Conservation (phyloP, 192 early-diverging fungal species). For the Cetraspora pellucida region DNA sequence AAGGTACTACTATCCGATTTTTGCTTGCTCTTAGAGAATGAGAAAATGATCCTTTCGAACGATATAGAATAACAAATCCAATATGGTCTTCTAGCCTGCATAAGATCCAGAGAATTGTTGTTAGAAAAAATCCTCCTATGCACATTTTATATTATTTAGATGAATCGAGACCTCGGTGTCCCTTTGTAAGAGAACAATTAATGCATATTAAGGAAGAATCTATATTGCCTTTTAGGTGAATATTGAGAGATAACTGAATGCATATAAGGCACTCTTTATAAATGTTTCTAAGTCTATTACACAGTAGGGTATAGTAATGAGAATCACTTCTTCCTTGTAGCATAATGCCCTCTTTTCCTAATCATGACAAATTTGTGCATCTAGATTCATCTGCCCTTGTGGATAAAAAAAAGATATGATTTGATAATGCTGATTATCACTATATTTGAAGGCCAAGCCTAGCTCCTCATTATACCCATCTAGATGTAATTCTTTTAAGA, state of each 20-base stretch:
- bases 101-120: too few relatives aligned
- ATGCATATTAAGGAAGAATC: slow-evolving; percentile 15
- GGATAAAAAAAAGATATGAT: too few relatives aligned
- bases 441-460: too few relatives aligned
- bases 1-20: not conserved
- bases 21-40: too few relatives aligned
- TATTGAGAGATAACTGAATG: not conserved
- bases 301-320: not conserved
- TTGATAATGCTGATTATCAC: too few relatives aligned
- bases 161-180: not conserved
- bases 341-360: not conserved
- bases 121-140: not conserved
- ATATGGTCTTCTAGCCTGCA: too few relatives aligned
- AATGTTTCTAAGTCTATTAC: not conserved
- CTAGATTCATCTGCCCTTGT: too few relatives aligned
- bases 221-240: not conserved
- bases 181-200: slow-evolving; percentile 14
- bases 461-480: too few relatives aligned
- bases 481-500: too few relatives aligned
- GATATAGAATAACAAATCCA: too few relatives aligned
- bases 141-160: slow-evolving; percentile 15
- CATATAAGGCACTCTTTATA: not conserved
- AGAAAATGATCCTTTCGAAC: too few relatives aligned
- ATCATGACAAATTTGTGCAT: too few relatives aligned
- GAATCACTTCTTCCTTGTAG: not conserved